Evolutionary conservation across 1,139 yeast genomes (phyloP).

Genomic region (Yamadazyma diddensiae): DNA sequence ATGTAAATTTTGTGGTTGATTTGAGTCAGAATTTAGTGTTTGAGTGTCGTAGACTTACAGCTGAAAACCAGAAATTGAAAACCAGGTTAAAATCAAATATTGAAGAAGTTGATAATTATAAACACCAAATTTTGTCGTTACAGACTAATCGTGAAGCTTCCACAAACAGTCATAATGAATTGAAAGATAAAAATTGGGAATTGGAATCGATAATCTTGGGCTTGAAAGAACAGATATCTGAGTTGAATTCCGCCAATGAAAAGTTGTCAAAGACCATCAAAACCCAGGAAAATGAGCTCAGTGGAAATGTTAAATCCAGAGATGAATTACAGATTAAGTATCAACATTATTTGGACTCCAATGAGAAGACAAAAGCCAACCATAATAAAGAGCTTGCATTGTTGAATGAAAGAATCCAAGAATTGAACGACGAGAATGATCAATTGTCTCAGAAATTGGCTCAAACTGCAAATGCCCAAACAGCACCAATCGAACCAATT

Average conservation of each 20-base stretch:
- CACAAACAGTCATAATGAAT: conserved; percentile 39
- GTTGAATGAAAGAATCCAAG: conserved; percentile 49
- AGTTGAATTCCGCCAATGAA: conserved; percentile 26
- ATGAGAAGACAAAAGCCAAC: conserved; percentile 30
- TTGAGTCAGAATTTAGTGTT: conserved; percentile 73
- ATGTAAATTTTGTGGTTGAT: conserved; percentile 79
- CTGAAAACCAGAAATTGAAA: conserved; percentile 59
- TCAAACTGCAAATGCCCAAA: neutral
- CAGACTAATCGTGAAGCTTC: conserved; percentile 31
- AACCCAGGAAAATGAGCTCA: conserved; percentile 32
- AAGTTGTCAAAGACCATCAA: conserved; percentile 28
- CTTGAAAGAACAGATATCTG: conserved; percentile 43
- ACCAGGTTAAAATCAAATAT: conserved; percentile 37
- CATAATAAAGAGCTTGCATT: conserved; percentile 42
- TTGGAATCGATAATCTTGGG: conserved; percentile 58
- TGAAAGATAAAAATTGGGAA: conserved; percentile 78
- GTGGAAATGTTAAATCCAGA: conserved; percentile 37
- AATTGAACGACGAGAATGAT: conserved; percentile 65
- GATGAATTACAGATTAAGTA: conserved; percentile 48
- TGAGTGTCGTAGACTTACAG: conserved; percentile 76
- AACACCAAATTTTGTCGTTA: conserved; percentile 35
- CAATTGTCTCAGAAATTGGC: conserved; percentile 43
- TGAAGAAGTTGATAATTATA: conserved; percentile 37
- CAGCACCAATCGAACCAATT: neutral
- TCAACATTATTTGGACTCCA: conserved; percentile 32